Evolutionary conservation across 2,329 filamentous ascomycete genomes (phyloP).

Genomic region (Cylindrodendrum hubeiense): DNA sequence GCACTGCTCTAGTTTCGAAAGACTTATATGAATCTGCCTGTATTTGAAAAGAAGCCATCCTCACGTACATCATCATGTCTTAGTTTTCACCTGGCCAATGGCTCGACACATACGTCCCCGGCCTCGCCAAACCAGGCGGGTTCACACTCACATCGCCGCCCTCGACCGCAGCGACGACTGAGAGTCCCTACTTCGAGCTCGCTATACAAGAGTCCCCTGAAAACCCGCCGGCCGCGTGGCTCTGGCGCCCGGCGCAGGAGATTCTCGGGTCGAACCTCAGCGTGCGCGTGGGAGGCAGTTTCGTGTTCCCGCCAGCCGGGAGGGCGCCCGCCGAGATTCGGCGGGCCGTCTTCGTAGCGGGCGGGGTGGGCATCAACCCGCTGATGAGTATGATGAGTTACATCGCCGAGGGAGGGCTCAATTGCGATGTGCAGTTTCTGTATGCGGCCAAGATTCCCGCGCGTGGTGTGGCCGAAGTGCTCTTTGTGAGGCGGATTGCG

Average conservation of each 20-base stretch:
- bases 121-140: slow-evolving; percentile 78
- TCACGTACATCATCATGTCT: neutral
- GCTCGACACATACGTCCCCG: slow-evolving; percentile 85
- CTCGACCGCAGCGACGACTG: slow-evolving; percentile 59
- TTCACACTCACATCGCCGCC: slow-evolving; percentile 90
- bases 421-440: slow-evolving; percentile 66
- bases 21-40: neutral
- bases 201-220: slow-evolving; percentile 79
- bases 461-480: slow-evolving; percentile 50
- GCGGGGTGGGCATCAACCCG: slow-evolving; percentile 87
- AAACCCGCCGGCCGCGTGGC: slow-evolving; percentile 81
- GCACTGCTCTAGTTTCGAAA: neutral
- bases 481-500: slow-evolving; percentile 65
- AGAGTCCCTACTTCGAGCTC: slow-evolving; percentile 74
- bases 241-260: slow-evolving; percentile 71
- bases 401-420: slow-evolving; percentile 56
- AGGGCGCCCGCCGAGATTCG: slow-evolving; percentile 56
- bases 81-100: slow-evolving; percentile 88
- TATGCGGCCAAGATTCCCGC: slow-evolving; percentile 66
- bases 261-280: slow-evolving; percentile 71
- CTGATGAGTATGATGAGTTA: slow-evolving; percentile 79
- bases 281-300: slow-evolving; percentile 84
- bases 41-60: neutral
- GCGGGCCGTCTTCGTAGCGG: slow-evolving; percentile 80
- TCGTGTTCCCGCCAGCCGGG: slow-evolving; percentile 78